Evolutionary conservation across 1,284 basidiomycete species (phyloP).

Genomic region (Wallemia mellicola): DNA sequence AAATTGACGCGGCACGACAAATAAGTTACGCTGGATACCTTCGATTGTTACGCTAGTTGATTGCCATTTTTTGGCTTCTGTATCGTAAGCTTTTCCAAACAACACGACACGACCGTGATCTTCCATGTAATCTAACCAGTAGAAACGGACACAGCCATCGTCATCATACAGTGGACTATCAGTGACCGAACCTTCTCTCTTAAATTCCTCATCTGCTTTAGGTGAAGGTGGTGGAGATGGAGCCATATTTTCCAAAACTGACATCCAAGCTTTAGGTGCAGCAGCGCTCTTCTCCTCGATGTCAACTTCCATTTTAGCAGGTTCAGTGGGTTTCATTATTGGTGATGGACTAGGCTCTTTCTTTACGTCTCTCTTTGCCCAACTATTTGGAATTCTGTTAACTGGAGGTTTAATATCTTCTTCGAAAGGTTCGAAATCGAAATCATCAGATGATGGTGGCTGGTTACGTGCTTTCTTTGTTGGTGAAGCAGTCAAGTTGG

Average conservation of each 20-base stretch:
- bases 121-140: slow-evolving; percentile 78
- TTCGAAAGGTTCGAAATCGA: slow-evolving; percentile 8
- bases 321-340: neutral
- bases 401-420: slow-evolving; percentile 5
- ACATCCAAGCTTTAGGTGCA: slow-evolving; percentile 35
- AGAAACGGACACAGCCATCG: slow-evolving; percentile 62
- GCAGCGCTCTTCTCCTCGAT: neutral
- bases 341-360: neutral
- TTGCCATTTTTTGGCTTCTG: slow-evolving; percentile 23
- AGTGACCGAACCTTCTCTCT: slow-evolving; percentile 4
- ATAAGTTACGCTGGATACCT: slow-evolving; percentile 71
- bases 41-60: slow-evolving; percentile 67
- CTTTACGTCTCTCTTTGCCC: neutral
- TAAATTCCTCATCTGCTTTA: slow-evolving; percentile 16
- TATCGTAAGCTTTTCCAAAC: slow-evolving; percentile 56
- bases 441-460: neutral
- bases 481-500: neutral
- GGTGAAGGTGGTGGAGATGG: slow-evolving; percentile 23
- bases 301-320: neutral
- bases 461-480: neutral
- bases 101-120: slow-evolving; percentile 40
- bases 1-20: slow-evolving; percentile 48
- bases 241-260: slow-evolving; percentile 28
- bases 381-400: no score
- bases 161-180: slow-evolving; percentile 30